These are phyloP conservation scores for Haplosporangium sp. DNA, from an alignment of 371 early-diverging fungal species.

Conservation along the genomic window DNA sequence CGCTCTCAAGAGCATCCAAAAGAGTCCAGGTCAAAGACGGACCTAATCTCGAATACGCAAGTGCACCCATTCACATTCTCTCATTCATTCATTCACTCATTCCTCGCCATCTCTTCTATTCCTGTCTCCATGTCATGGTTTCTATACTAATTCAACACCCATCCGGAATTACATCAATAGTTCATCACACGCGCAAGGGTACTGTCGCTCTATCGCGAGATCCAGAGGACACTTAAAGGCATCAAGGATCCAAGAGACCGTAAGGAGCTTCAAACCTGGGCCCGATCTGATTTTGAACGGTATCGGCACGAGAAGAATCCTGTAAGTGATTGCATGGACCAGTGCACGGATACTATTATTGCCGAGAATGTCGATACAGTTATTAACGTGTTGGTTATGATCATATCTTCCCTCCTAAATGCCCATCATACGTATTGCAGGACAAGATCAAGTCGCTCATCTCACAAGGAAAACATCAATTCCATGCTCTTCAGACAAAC, in stretches of 20 bases:
- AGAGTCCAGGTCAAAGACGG: conserved; percentile 32
- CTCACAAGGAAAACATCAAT: conserved; percentile 69
- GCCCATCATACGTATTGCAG: conserved; percentile 29
- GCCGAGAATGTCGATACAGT: background rate
- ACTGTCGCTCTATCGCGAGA: conserved; percentile 69
- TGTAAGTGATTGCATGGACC: conserved; percentile 50
- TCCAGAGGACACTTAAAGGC: conserved; percentile 64
- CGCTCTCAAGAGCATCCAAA: conserved; percentile 30
- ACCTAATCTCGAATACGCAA: conserved; percentile 52
- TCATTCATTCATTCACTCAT: background rate
- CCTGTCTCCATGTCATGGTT: too few species aligned
- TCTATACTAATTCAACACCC: background rate
- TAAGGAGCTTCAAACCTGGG: conserved; percentile 66
- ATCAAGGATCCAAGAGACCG: conserved; percentile 64
- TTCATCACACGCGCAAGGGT: conserved; percentile 68
- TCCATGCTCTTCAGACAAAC: conserved; percentile 65
- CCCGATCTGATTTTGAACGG: conserved; percentile 72
- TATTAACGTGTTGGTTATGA: background rate
- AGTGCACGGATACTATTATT: background rate
- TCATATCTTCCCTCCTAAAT: background rate
- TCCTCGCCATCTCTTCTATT: background rate
- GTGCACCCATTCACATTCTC: background rate
- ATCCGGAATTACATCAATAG: conserved; percentile 39
- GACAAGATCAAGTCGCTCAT: conserved; percentile 66
- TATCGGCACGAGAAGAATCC: conserved; percentile 65